Base-by-base conservation (phyloP, 2,329 filamentous ascomycete genomes). In the Pseudogymnoascus sp. region DNA sequence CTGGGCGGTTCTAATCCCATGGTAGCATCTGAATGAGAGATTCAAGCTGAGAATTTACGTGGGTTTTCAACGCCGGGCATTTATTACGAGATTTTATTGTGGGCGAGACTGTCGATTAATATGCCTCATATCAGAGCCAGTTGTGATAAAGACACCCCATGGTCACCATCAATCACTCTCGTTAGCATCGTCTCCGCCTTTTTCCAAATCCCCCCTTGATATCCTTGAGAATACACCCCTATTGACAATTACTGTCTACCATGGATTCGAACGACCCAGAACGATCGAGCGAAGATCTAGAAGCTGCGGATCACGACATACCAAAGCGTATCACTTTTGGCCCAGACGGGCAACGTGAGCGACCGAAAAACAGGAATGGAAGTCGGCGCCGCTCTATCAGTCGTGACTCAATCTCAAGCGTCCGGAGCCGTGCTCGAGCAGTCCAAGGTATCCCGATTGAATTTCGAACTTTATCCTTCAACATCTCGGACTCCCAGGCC, bases 401-500 rank as follows among this genome's bases (percentile, higher is more conserved):
- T 59, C 67, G 70, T 28, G 70, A 70, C 19, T 68, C 70, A 14
- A 65, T 60, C 59, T 66, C 63, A 45, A 67, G 63, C 36, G 62
- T 62, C 12, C 59, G 64, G 3, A 63, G 60, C 49, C 62, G 63
- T 8, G 28, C 61, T 16, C 64, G 59, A 23, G 65, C 74, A 8
- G 63, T 71, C 65, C 71, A 72, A 0, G 75, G 73, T 28, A 68
- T 75, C 3, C 75, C 72, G 39, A 77, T 77, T 61, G 72, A 75
- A 62, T 77, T 74, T 33, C 72, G 74, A 33, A 76, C 74, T 5
- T 68, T 76, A 23, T 75, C 75, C 4, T 71, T 75, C 55, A 70
- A 75, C 19, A 71, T 76, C 25, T 73, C 73, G 7, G 73, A 76
- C 59, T 75, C 75, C 7, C 73, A 75, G 60, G 45, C 45, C 19